Conservation (phyloP, 2,329 filamentous ascomycete genomes). For the Phyllosticta capitalensis region DNA sequence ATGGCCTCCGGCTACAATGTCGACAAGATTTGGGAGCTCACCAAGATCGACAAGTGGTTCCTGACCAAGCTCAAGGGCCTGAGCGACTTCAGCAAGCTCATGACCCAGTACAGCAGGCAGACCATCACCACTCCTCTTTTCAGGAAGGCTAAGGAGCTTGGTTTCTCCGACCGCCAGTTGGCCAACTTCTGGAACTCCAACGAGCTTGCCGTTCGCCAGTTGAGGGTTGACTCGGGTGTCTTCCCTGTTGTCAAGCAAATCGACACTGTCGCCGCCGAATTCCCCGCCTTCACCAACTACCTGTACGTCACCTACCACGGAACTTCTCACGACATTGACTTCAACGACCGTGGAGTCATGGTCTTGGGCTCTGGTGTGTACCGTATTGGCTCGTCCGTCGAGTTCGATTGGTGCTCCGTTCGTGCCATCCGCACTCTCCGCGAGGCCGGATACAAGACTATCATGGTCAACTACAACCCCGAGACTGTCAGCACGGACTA, state of each 20-base stretch:
- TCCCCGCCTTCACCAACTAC: slow-evolving; percentile 91
- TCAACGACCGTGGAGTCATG: slow-evolving; percentile 89
- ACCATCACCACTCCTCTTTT: slow-evolving; percentile 56
- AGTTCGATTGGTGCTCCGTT: slow-evolving; percentile 99
- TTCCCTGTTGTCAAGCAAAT: slow-evolving; percentile 94
- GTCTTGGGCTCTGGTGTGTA: slow-evolving; percentile 94
- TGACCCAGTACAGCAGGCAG: slow-evolving; percentile 61
- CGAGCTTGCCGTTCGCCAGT: slow-evolving; percentile 76
- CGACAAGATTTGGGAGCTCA: slow-evolving; percentile 96
- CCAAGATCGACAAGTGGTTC: slow-evolving; percentile 99
- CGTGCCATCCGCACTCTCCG: slow-evolving; percentile 85
- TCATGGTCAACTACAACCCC: slow-evolving; percentile 87
- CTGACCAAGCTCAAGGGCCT: slow-evolving; percentile 82
- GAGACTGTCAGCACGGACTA: slow-evolving; percentile 88
- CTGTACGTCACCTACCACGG: slow-evolving; percentile 95
- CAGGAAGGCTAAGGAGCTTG: slow-evolving; percentile 80
- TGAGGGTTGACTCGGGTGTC: slow-evolving; percentile 79
- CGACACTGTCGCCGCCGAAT: slow-evolving; percentile 95
- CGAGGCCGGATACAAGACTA: slow-evolving; percentile 76
- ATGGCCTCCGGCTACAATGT: slow-evolving; percentile 92
- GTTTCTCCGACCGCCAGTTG: slow-evolving; percentile 88
- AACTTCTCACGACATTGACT: slow-evolving; percentile 70
- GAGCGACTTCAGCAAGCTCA: slow-evolving; percentile 75
- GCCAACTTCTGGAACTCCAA: slow-evolving; percentile 93
- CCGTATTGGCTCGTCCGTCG: slow-evolving; percentile 92